Base-by-base conservation (phyloP, 2,329 filamentous ascomycete species). In the Fusarium guadeloupense region DNA sequence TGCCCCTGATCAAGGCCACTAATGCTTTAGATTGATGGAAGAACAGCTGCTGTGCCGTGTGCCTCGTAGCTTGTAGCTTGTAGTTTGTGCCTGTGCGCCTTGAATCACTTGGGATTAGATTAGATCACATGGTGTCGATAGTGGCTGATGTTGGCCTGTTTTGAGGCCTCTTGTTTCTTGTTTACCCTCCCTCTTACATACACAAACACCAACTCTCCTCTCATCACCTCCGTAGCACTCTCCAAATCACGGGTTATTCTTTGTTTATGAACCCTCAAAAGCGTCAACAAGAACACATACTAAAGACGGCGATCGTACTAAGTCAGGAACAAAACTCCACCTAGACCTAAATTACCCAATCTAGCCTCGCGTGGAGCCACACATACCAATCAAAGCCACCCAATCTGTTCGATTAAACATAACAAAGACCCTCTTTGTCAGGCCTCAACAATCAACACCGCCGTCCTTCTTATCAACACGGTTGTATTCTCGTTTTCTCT, bases 241-340 rank as follows among this genome's bases (percentile, higher is more conserved):
- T 19, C 23, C 43, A 25, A 28, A 38, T 48, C 49, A 41, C 45
- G 30, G 19, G 33, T 43, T 16, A 16, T 47, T 60, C 26, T 47
- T 50, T 65, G 37, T 62, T 55, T 47, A 45, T 20, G 19, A 31
- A 39, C 42, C 30, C 5, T 21, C n/a, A 21, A 21, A 45, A 21
- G 50, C 31, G 52, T 21, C 39, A 45, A 44, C 37, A 54, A 23
- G n/a, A n/a, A n/a, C n/a, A n/a, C n/a, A n/a, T n/a, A n/a, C n/a
- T 37, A 47, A 34, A 33, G 28, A 45, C 44, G 37, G 50, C 31
- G 20, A 50, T 41, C 43, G 31, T 52, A 58, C 62, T 54, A 64
- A 62, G 44, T 44, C 58, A 66, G 62, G 49, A 45, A 65, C 58
- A 42, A 14, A 49, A 66, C 62, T 64, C 62, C 62, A 66, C 62